Evolutionary conservation across 2,329 filamentous ascomycete genomes (phyloP).

Genomic region (Penicillium sp.): DNA sequence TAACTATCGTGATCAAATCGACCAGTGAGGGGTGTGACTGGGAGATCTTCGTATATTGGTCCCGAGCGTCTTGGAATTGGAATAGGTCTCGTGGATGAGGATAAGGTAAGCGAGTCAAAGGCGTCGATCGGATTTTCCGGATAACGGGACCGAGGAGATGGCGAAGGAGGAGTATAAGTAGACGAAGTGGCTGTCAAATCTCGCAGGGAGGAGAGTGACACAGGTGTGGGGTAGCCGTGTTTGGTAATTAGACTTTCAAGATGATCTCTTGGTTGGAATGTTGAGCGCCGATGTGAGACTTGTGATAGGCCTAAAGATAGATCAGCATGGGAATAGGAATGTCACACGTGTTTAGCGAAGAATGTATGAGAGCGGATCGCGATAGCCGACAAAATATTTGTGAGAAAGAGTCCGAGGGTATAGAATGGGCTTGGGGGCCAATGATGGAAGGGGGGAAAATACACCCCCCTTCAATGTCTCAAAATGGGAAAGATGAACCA

Average conservation of each 20-base stretch:
- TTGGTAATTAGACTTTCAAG: conserved; percentile 39
- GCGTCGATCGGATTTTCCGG: conserved; percentile 25
- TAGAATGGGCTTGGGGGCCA: conserved; percentile 4
- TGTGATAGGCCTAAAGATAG: conserved; percentile 27
- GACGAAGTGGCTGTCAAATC: conserved; percentile 40
- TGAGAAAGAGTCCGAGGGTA: conserved; percentile 1
- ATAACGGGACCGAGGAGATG: conserved; percentile 13
- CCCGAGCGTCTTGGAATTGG: conserved; percentile 34
- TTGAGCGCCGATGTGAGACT: conserved; percentile 18
- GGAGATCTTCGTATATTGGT: conserved; percentile 32
- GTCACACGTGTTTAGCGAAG: conserved; percentile 32
- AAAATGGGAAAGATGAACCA: background rate
- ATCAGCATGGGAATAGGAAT: conserved; percentile 32
- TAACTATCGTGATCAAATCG: conserved; percentile 39
- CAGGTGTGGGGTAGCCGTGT: conserved; percentile 41
- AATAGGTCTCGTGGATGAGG: conserved; percentile 36
- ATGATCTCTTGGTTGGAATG: conserved; percentile 32
- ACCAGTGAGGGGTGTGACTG: conserved; percentile 40
- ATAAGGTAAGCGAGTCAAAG: conserved; percentile 31
- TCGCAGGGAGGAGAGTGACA: conserved; percentile 40
- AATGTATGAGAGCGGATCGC: background rate
- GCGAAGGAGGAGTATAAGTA: conserved; percentile 36
- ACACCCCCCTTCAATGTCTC: background rate
- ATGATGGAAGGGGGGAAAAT: conserved; percentile 4
- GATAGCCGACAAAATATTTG: conserved; percentile 11